A percentile compares a stretch with the other conserved stretches of the same genome.
Conservation (phyloP, 345 rosid species). For the Punica granatum region DNA sequence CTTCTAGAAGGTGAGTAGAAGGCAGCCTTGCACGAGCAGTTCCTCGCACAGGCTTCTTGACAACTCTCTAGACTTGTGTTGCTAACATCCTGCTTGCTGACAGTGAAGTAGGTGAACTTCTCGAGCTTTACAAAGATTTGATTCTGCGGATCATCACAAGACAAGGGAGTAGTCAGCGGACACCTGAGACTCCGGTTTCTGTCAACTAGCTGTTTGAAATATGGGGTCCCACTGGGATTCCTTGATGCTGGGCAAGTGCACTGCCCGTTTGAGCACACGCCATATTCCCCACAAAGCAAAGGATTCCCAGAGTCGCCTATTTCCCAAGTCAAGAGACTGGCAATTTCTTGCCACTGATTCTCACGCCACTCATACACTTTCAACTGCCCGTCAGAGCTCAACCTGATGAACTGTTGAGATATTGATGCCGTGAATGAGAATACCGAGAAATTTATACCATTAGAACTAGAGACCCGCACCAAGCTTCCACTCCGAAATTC, state of each 20-base stretch:
- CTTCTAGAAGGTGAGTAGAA: neutral
- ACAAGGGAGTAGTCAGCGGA: constrained; percentile 7
- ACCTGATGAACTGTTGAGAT: no score
- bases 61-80: constrained; percentile 5
- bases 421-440: no score
- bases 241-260: constrained; percentile 1
- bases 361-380: constrained; percentile 7
- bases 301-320: neutral
- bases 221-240: no score
- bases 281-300: constrained; percentile 6
- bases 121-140: neutral
- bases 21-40: constrained; percentile 26
- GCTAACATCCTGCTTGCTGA: neutral
- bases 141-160: constrained; percentile 1
- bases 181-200: no score
- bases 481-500: constrained; percentile 7
- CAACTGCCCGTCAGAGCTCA: constrained; percentile 22
- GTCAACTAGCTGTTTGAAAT: no score
- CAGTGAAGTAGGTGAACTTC: neutral
- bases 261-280: neutral
- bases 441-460: no score
- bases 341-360: neutral
- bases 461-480: no score
- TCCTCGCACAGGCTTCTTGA: constrained; percentile 8
- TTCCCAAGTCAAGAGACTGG: neutral